phyloP scores from a whole-genome alignment of 768 basidiomycete genomes.

The Lactarius vividus region DNA sequence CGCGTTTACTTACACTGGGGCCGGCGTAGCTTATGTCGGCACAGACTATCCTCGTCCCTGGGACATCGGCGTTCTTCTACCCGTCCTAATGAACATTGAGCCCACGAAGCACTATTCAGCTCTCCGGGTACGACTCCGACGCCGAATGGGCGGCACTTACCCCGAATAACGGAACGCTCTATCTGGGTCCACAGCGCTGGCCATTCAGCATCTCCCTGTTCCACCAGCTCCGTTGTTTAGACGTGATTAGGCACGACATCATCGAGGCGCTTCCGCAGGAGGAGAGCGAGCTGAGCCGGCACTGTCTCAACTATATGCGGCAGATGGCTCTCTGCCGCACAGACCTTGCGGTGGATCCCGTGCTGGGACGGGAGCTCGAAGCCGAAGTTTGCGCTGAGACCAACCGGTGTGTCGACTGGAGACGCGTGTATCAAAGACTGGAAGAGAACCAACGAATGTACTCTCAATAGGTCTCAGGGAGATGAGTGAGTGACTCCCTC shows the following conservation, averaged over 20 bases:
- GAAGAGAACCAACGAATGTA: conserved; percentile 19
- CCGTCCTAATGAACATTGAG: conserved; percentile 12
- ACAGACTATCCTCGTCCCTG: no score
- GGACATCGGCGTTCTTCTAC: neutral
- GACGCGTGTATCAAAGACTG: conserved; percentile 13
- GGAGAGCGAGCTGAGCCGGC: conserved; percentile 25
- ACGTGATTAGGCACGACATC: conserved; percentile 36
- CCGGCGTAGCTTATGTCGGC: no score
- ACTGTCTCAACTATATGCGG: conserved; percentile 43
- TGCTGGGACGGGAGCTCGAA: conserved; percentile 14
- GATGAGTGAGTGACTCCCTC: neutral
- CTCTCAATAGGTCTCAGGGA: neutral
- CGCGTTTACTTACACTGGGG: neutral
- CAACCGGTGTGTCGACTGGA: conserved; percentile 18
- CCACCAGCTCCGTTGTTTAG: conserved; percentile 42
- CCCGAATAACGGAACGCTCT: conserved; percentile 31
- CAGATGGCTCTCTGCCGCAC: conserved; percentile 40
- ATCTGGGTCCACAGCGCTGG: conserved; percentile 30
- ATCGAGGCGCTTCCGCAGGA: neutral
- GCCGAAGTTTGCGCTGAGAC: conserved; percentile 17
- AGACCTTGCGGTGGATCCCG: conserved; percentile 35
- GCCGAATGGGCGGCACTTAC: conserved; percentile 32
- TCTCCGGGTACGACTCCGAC: conserved; percentile 10
- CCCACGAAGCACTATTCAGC: conserved; percentile 13
- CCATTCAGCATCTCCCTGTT: conserved; percentile 40